Conservation (phyloP, 2,329 filamentous ascomycete species). For the Cercospora nicotianae region DNA sequence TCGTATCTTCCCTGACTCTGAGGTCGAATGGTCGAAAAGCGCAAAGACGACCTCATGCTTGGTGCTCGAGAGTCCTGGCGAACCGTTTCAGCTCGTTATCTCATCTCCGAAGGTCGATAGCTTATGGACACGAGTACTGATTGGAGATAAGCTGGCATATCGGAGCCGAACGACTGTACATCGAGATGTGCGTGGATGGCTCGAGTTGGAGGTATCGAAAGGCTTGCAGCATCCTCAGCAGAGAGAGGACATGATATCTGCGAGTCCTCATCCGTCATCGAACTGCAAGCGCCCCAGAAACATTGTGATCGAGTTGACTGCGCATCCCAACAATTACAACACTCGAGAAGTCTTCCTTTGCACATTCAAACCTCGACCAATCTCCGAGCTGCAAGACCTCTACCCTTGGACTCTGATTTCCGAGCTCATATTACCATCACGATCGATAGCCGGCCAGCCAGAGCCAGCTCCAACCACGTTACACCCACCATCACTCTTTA, state of each 20-base stretch:
- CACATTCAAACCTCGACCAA: neutral
- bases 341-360: neutral
- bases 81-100: neutral
- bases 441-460: neutral
- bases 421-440: neutral
- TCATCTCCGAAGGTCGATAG: neutral
- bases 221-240: neutral
- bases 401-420: neutral
- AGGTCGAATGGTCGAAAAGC: neutral
- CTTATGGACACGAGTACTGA: neutral
- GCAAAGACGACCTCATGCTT: neutral
- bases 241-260: too few species aligned
- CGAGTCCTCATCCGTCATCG: neutral
- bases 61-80: neutral
- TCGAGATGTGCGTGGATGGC: neutral
- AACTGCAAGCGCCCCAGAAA: neutral
- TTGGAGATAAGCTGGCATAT: neutral
- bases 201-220: neutral
- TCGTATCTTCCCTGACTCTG: neutral
- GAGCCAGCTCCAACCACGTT: neutral
- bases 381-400: neutral
- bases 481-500: neutral
- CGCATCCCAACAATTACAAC: neutral
- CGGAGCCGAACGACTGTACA: too few species aligned
- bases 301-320: neutral